Percentiles rank a stretch among this genome's conserved stretches.
phyloP scores from a whole-genome alignment of 805 yeast genomes.

The Kuraishia piskuri region DNA sequence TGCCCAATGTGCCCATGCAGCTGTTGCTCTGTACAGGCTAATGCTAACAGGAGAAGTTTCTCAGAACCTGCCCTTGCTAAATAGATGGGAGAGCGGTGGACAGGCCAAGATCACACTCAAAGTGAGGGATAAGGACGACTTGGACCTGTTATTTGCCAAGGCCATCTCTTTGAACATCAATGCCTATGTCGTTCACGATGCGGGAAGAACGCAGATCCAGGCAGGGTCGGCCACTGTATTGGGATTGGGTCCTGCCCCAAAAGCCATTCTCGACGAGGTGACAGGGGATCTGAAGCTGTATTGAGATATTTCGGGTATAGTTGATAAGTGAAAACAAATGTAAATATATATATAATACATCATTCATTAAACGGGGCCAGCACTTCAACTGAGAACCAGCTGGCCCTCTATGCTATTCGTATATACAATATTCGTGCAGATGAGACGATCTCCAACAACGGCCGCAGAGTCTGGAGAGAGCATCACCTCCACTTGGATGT shows the following conservation, averaged over 20 bases:
- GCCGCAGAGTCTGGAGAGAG: constrained; percentile 14
- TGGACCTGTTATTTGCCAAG: constrained; percentile 70
- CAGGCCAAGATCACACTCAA: constrained; percentile 92
- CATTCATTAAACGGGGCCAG: not conserved
- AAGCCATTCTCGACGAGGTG: constrained; percentile 64
- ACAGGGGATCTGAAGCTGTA: constrained; percentile 75
- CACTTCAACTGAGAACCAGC: constrained; percentile 24
- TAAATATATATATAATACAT: not conserved
- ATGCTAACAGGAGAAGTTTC: constrained; percentile 46
- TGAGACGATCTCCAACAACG: constrained; percentile 34
- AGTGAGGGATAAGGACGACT: constrained; percentile 55
- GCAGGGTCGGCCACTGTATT: constrained; percentile 93
- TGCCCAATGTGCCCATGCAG: constrained; percentile 98
- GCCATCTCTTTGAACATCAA: constrained; percentile 77
- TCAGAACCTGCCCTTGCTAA: constrained; percentile 53
- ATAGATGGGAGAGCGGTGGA: constrained; percentile 76
- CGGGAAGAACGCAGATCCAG: constrained; percentile 95
- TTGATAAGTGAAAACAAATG: no score
- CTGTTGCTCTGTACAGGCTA: constrained; percentile 75
- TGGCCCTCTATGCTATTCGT: constrained; percentile 31
- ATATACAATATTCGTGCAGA: constrained; percentile 34
- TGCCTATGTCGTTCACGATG: constrained; percentile 82
- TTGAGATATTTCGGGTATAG: no score
- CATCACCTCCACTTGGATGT: constrained; percentile 35
- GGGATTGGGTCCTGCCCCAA: constrained; percentile 98